Evolutionary conservation across 1,284 basidiomycete species (phyloP).

Genomic region (Tausonia pullulans): DNA sequence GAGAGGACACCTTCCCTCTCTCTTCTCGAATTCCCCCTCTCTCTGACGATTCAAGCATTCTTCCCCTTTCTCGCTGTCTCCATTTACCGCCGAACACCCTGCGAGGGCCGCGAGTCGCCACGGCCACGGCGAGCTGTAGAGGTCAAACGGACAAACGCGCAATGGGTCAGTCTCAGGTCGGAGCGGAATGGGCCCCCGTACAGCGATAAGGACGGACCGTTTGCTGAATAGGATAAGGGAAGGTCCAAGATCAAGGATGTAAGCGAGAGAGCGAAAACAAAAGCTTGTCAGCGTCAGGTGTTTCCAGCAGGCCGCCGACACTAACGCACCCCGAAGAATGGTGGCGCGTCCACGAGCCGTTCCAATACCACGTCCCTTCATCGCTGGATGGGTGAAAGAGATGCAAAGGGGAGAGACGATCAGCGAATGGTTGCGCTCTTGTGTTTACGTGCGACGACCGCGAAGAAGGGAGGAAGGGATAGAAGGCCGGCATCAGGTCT

Average conservation of each 20-base stretch:
- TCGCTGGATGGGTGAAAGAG: slow-evolving; percentile 36
- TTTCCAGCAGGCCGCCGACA: slow-evolving; percentile 1
- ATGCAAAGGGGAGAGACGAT: not conserved
- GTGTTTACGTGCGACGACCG: not conserved
- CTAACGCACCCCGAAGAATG: slow-evolving; percentile 32
- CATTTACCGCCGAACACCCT: slow-evolving; percentile 14
- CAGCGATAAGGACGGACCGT: not conserved
- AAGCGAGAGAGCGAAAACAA: not conserved
- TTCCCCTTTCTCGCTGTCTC: too few species aligned
- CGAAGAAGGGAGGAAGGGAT: not conserved
- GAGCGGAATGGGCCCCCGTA: not conserved
- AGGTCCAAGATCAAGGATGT: not conserved
- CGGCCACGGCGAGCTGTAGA: slow-evolving; percentile 12
- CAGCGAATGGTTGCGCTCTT: not conserved
- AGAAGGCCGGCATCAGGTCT: not conserved
- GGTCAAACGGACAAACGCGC: not conserved
- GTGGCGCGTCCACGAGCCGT: slow-evolving; percentile 45
- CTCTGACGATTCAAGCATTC: too few species aligned
- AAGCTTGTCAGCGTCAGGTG: not conserved
- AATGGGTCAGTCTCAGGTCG: not conserved
- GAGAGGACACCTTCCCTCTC: too few species aligned
- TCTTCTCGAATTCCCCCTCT: too few species aligned
- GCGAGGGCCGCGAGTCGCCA: slow-evolving; percentile 7
- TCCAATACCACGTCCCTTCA: slow-evolving; percentile 98
- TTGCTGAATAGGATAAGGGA: not conserved